Conservation (phyloP, 1,139 yeast genomes). For the Kluyveromyces sp. region DNA sequence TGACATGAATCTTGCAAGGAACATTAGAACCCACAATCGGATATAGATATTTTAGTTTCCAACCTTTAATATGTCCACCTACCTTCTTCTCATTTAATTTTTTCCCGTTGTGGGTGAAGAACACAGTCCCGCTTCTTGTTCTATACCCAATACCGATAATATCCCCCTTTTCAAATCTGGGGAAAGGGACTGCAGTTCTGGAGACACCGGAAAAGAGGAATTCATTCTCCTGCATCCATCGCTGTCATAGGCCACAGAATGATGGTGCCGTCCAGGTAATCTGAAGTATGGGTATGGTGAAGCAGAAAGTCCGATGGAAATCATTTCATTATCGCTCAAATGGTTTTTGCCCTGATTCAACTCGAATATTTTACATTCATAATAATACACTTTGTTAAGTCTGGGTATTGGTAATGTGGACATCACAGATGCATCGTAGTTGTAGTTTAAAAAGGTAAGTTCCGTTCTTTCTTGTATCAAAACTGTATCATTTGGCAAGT, state of each 20-base stretch:
- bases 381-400: constrained; percentile 82
- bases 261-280: constrained; percentile 66
- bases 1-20: constrained; percentile 68
- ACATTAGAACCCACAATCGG: constrained; percentile 86
- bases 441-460: constrained; percentile 58
- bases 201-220: constrained; percentile 62
- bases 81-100: constrained; percentile 56
- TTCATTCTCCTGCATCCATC: constrained; percentile 74
- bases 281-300: constrained; percentile 87
- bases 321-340: constrained; percentile 33
- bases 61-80: constrained; percentile 72
- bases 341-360: constrained; percentile 39
- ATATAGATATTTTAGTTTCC: constrained; percentile 70
- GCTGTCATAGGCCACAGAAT: constrained; percentile 80
- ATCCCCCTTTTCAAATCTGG: constrained; percentile 66
- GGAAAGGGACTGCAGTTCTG: constrained; percentile 49
- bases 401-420: constrained; percentile 85
- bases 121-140: constrained; percentile 52
- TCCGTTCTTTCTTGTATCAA: constrained; percentile 68
- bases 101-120: constrained; percentile 64
- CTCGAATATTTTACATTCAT: constrained; percentile 67
- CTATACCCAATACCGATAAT: constrained; percentile 63
- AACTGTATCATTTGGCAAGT: constrained; percentile 51
- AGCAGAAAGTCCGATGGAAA: constrained; percentile 75
- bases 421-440: constrained; percentile 68